Conservation (phyloP, 2,329 filamentous ascomycete species). For the Cladophialophora chaetospira region DNA sequence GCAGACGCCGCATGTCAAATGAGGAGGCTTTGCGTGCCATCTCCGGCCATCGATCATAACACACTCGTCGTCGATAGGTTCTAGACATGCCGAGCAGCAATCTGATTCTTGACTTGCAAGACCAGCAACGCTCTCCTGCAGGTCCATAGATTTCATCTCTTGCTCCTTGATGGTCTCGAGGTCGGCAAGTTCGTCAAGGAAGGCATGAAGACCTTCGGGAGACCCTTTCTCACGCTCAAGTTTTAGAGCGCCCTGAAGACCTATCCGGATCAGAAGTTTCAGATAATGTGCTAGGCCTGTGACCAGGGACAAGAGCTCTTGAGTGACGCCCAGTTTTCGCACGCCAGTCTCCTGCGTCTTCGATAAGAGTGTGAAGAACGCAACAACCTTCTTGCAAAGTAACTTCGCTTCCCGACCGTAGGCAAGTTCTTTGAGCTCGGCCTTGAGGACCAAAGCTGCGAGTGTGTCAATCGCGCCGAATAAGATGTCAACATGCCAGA, state of each 20-base stretch:
- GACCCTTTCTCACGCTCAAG: constrained; percentile 81
- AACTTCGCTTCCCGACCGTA: constrained; percentile 97
- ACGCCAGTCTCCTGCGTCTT: constrained; percentile 92
- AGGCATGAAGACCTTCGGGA: constrained; percentile 74
- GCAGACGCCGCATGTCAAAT: constrained; percentile 72
- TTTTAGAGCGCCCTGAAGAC: constrained; percentile 87
- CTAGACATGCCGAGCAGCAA: constrained; percentile 77
- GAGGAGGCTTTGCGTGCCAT: constrained; percentile 73
- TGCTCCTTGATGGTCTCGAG: constrained; percentile 76
- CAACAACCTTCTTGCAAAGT: constrained; percentile 98
- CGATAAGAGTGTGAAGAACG: constrained; percentile 92
- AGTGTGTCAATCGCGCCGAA: constrained; percentile 87
- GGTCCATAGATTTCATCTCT: constrained; percentile 65
- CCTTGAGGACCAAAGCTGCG: constrained; percentile 68
- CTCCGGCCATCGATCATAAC: constrained; percentile 71
- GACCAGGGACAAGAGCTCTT: constrained; percentile 95
- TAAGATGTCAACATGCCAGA: constrained; percentile 89
- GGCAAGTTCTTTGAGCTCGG: constrained; percentile 79
- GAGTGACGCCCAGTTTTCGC: constrained; percentile 89
- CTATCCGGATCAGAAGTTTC: constrained; percentile 95
- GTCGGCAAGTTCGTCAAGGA: constrained; percentile 79
- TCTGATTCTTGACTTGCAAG: constrained; percentile 78
- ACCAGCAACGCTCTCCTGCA: constrained; percentile 64
- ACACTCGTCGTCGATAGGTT: constrained; percentile 94
- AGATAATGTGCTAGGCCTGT: constrained; percentile 96